Evolutionary conservation across 768 basidiomycete genomes (phyloP), one percentile per base, ranked within the genome.

Genomic region (Astraeus odoratus): DNA sequence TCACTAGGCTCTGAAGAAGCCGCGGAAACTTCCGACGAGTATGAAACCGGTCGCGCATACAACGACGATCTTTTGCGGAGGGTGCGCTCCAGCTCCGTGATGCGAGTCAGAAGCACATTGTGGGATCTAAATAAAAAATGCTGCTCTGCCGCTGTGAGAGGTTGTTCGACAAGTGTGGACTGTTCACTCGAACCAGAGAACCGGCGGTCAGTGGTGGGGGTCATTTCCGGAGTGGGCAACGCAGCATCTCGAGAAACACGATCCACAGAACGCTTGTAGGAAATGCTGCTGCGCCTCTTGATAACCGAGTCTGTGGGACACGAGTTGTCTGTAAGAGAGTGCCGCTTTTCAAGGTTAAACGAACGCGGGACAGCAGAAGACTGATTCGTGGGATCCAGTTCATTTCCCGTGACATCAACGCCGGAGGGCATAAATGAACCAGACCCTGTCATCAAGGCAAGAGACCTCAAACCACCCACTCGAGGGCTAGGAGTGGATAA

Each of bases 91-190:
- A 92, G 69, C 52, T 88, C 86, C 38, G 80, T 80, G 61, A 91
- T 90, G 50, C 88, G 81, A 55, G 82, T 77, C 49, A 91, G 73
- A 51, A 92, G 80, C 43, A 87, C 76, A 49, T 85, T 80, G 70
- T 92, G 88, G 48, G 83, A 86, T 59, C 85, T 85, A 67, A 81
- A 79, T 63, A 88, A 75, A 79, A 90, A 91, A 73, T 87, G 80
- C 56, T 88, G 86, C 63, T 90, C 86, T 60, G 78, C 80, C 46
- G 70, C 69, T 52, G 83, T 81, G 51, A 87, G 76, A 43, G 83
- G 76, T 49, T 76, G 67, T 23, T 68, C 58, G 36, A 46, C 39
- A 25, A 46, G 38, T 6, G 46, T 33, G 20, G 50, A 52, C 23
- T 52, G 49, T 25, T 61, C 58, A 19, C 47, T 59, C 22, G 52